These are phyloP conservation scores for Phytophthora crassamura DNA, from an alignment of 352 stramenopile species.

Conservation along the genomic window DNA sequence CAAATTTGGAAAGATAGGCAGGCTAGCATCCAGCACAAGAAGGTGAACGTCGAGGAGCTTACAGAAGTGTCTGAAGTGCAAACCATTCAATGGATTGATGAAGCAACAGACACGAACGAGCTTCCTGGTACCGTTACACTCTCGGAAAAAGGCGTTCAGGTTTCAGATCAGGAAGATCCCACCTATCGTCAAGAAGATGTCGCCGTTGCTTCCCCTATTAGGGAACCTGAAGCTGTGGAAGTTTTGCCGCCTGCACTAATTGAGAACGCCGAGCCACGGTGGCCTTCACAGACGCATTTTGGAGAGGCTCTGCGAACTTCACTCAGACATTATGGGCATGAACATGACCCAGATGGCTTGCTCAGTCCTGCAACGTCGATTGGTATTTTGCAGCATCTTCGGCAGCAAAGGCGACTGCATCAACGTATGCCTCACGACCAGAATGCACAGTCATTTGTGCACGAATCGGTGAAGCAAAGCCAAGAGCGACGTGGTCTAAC, in stretches of 20 bases:
- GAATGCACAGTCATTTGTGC: background rate
- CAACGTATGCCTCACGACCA: constrained; percentile 5
- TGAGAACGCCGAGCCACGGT: background rate
- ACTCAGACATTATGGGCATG: background rate
- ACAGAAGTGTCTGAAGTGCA: constrained; percentile 1
- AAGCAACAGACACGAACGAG: constrained; percentile 45
- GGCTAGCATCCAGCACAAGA: constrained; percentile 1
- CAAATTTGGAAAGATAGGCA: constrained; percentile 50
- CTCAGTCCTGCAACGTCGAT: constrained; percentile 17
- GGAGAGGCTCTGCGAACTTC: constrained; percentile 14
- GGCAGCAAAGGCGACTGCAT: constrained; percentile 29
- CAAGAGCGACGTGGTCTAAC: background rate
- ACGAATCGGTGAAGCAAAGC: background rate
- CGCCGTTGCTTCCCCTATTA: background rate
- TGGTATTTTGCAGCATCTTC: constrained; percentile 32
- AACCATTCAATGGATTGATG: constrained; percentile 14
- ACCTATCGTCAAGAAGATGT: background rate
- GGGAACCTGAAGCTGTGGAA: background rate
- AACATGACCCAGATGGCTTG: constrained; percentile 6
- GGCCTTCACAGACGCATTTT: constrained; percentile 15
- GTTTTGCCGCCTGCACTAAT: background rate
- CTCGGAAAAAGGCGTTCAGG: constrained; percentile 42
- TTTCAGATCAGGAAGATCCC: constrained; percentile 9
- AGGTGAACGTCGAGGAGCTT: constrained; percentile 1
- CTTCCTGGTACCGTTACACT: constrained; percentile 16